phyloP scores from a whole-genome alignment of 2,329 filamentous ascomycete genomes.

The Phaeosphaeria sp. region DNA sequence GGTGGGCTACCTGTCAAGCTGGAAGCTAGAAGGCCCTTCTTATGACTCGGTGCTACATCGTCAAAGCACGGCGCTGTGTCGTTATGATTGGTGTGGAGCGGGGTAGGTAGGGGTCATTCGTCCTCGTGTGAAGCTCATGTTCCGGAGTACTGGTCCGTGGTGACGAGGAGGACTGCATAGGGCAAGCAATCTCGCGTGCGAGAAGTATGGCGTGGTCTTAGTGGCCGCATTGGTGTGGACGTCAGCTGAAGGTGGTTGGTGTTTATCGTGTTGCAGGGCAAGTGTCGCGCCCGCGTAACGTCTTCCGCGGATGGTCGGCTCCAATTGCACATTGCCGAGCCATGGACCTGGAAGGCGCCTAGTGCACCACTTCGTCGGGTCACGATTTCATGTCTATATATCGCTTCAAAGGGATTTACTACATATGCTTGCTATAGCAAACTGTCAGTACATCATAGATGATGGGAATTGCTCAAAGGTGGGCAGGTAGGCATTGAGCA shows the following conservation, averaged over 20 bases:
- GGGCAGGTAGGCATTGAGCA: too few relatives aligned
- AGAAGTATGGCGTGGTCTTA: neutral
- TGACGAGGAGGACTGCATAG: neutral
- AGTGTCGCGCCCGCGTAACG: conserved; percentile 2
- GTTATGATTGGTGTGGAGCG: neutral
- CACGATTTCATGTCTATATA: neutral
- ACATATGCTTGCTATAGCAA: neutral
- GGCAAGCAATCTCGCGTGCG: neutral
- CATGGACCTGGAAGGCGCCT: neutral
- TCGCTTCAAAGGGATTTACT: neutral
- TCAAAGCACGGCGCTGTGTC: neutral
- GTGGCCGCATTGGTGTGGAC: neutral
- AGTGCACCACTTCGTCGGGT: neutral
- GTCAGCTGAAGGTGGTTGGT: neutral
- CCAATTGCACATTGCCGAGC: neutral
- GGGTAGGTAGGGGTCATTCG: neutral
- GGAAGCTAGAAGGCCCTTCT: neutral
- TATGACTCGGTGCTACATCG: neutral
- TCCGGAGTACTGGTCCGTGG: neutral
- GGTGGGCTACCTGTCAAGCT: neutral
- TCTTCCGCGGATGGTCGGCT: conserved; percentile 4
- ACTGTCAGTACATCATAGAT: neutral
- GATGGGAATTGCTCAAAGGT: too few relatives aligned
- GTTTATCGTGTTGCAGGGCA: neutral
- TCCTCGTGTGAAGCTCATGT: neutral